These are phyloP conservation scores for Russula dissimulans DNA, from an alignment of 768 basidiomycete species.

Conservation along the genomic window DNA sequence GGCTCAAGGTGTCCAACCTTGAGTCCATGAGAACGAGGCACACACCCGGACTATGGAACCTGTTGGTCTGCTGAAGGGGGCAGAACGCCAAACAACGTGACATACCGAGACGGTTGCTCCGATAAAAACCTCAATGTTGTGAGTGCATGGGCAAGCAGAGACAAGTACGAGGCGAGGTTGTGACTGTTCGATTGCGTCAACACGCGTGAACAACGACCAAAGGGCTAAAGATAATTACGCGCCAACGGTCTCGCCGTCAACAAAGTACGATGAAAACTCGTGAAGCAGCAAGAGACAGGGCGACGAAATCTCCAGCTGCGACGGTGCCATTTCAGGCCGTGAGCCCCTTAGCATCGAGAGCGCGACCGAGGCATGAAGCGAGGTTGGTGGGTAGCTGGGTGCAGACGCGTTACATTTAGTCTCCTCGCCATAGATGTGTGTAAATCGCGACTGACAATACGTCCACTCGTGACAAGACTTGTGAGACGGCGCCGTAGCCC, in stretches of 20 bases:
- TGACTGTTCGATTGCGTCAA: constrained; percentile 3
- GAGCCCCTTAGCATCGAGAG: constrained; percentile 17
- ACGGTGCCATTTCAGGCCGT: background rate
- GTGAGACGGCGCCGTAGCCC: constrained; percentile 24
- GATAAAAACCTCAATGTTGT: background rate
- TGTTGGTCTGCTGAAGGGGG: background rate
- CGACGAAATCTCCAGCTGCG: background rate
- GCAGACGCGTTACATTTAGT: background rate
- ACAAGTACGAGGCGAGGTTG: constrained; percentile 13
- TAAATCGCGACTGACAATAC: constrained; percentile 42
- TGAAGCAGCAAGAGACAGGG: constrained; percentile 16
- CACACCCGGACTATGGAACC: background rate
- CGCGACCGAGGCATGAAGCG: constrained; percentile 7
- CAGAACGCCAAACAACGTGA: background rate
- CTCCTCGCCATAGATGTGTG: background rate
- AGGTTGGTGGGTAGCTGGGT: constrained; percentile 12
- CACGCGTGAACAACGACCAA: background rate
- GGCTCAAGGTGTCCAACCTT: constrained; percentile 7
- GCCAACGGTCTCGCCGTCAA: constrained; percentile 1
- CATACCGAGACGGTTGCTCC: constrained; percentile 11
- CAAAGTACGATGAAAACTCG: constrained; percentile 18
- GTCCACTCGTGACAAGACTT: constrained; percentile 24
- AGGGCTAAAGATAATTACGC: background rate
- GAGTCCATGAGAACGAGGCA: constrained; percentile 19
- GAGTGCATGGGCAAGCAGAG: constrained; percentile 13